phyloP scores from a whole-genome alignment of 352 stramenopile species.

The Globisporangium abappressorium region DNA sequence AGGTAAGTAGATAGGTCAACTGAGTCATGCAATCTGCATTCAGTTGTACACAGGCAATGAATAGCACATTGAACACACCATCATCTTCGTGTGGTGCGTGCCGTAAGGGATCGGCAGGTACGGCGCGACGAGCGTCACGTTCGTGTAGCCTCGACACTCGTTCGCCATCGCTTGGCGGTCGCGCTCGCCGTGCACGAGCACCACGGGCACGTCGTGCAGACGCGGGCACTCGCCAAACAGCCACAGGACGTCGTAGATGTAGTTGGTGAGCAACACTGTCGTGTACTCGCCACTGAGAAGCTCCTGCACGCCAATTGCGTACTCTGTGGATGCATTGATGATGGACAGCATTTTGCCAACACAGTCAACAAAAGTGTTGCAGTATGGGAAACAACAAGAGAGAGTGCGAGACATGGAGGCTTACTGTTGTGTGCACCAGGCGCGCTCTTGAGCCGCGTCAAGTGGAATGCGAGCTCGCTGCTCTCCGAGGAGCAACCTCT shows the following conservation, averaged over 20 bases:
- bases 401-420: background rate
- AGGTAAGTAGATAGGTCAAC: background rate
- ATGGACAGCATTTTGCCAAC: background rate
- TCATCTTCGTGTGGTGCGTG: conserved; percentile 87
- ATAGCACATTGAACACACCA: conserved; percentile 22
- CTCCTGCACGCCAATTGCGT: conserved; percentile 38
- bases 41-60: background rate
- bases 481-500: background rate
- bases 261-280: conserved; percentile 73
- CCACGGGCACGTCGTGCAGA: conserved; percentile 54
- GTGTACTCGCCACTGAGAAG: conserved; percentile 61
- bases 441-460: conserved; percentile 35
- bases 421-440: conserved; percentile 47
- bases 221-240: conserved; percentile 61
- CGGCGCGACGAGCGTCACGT: conserved; percentile 63
- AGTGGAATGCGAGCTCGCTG: conserved; percentile 26
- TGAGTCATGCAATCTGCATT: background rate
- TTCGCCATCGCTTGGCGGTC: conserved; percentile 51
- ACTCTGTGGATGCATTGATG: conserved; percentile 21
- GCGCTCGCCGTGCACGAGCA: conserved; percentile 77
- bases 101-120: conserved; percentile 78
- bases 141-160: conserved; percentile 52
- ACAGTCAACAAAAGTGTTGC: background rate
- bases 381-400: background rate
- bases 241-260: conserved; percentile 79